phyloP scores from a whole-genome alignment of 768 basidiomycete genomes.

The Lyophyllum shimeji region DNA sequence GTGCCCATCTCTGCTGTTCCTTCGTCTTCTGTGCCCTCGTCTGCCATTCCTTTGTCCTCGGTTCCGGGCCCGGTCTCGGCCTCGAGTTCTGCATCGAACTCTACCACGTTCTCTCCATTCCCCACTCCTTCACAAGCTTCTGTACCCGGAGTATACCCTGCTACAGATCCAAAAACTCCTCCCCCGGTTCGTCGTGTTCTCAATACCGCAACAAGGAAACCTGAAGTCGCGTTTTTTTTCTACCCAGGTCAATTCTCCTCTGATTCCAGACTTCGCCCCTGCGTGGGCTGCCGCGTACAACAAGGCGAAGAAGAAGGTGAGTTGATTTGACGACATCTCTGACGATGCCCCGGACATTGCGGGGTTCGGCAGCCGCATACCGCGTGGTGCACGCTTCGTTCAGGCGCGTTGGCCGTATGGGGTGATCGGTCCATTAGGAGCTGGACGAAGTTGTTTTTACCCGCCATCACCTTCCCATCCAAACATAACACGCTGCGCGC shows the following conservation, averaged over 20 bases:
- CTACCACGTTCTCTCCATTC: slow-evolving; percentile 47
- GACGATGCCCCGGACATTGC: neutral
- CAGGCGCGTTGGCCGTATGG: neutral
- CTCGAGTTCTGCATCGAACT: slow-evolving; percentile 1
- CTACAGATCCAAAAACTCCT: slow-evolving; percentile 53
- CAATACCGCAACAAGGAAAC: neutral
- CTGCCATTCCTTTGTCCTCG: neutral
- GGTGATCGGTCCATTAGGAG: neutral
- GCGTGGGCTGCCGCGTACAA: slow-evolving; percentile 61
- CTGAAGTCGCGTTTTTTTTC: neutral
- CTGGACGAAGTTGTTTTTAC: neutral
- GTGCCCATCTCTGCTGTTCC: slow-evolving; percentile 1
- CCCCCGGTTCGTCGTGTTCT: slow-evolving; percentile 42
- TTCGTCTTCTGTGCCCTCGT: neutral
- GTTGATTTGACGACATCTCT: slow-evolving; percentile 16
- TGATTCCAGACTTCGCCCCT: slow-evolving; percentile 46
- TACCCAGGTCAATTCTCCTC: slow-evolving; percentile 30
- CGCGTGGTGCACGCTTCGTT: no score
- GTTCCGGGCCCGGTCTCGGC: neutral
- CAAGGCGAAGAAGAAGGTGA: slow-evolving; percentile 56
- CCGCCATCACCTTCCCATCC: neutral
- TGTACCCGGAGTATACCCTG: slow-evolving; percentile 51
- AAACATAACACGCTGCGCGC: no score
- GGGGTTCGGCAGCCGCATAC: no score
- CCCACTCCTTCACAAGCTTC: slow-evolving; percentile 59